These are phyloP conservation scores for Neofusicoccum sp. DNA, from an alignment of 2,329 filamentous ascomycete species.

Conservation along the genomic window DNA sequence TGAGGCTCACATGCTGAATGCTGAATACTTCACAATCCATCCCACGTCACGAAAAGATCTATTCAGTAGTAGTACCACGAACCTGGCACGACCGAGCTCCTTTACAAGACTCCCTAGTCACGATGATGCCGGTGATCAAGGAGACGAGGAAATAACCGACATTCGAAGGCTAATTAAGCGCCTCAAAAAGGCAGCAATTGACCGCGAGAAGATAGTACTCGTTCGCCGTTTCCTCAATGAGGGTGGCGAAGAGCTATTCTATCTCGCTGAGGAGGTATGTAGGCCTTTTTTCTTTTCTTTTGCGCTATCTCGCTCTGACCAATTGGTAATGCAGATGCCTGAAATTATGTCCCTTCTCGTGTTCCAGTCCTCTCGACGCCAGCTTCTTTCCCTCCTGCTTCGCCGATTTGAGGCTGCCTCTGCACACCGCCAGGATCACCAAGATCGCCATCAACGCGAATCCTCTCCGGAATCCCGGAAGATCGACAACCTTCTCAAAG, in stretches of 20 bases:
- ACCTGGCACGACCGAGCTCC: not conserved
- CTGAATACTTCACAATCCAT: slow-evolving; percentile 78
- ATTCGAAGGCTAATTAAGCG: slow-evolving; percentile 67
- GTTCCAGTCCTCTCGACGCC: slow-evolving; percentile 81
- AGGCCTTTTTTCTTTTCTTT: not conserved
- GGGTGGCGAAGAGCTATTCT: slow-evolving; percentile 70
- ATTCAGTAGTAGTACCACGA: not conserved
- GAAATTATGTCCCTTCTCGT: slow-evolving; percentile 66
- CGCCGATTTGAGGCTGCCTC: slow-evolving; percentile 50
- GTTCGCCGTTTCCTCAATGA: slow-evolving; percentile 79
- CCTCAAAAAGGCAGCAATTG: slow-evolving; percentile 70
- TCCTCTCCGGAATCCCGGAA: slow-evolving; percentile 50
- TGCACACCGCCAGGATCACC: slow-evolving; percentile 49
- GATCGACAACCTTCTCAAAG: slow-evolving; percentile 68
- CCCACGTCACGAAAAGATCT: slow-evolving; percentile 33
- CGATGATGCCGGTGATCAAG: slow-evolving; percentile 44
- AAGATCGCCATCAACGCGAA: slow-evolving; percentile 41
- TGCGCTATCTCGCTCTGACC: not conserved
- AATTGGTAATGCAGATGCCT: slow-evolving; percentile 29
- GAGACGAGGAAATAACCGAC: slow-evolving; percentile 56
- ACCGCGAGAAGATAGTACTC: slow-evolving; percentile 86
- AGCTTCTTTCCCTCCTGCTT: slow-evolving; percentile 70
- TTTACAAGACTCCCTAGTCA: not conserved
- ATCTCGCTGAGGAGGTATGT: slow-evolving; percentile 62
- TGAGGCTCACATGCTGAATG: slow-evolving; percentile 66